Conservation (phyloP, 1,284 basidiomycete genomes). For the Malassezia caprae region DNA sequence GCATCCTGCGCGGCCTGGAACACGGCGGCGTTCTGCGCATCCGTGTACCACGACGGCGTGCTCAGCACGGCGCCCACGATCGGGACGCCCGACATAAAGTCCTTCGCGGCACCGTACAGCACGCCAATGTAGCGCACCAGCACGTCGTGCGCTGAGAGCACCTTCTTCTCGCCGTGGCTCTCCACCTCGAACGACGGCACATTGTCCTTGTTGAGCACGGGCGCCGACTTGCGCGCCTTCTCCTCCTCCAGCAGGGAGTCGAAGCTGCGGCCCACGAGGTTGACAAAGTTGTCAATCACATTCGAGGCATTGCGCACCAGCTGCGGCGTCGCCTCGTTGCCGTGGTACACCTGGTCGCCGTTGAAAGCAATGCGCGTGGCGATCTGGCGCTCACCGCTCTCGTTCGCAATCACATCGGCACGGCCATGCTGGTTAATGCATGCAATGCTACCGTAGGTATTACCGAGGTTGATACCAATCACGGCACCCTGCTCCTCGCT, state of each 20-base stretch:
- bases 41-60: conserved; percentile 66
- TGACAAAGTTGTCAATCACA: conserved; percentile 86
- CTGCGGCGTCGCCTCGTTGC: conserved; percentile 87
- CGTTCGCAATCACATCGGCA: conserved; percentile 66
- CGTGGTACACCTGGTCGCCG: conserved; percentile 63
- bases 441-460: conserved; percentile 87
- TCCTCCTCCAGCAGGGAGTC: conserved; percentile 60
- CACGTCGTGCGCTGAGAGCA: conserved; percentile 73
- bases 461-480: conserved; percentile 93
- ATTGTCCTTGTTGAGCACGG: conserved; percentile 61
- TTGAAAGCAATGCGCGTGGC: conserved; percentile 86
- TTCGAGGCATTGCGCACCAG: conserved; percentile 90
- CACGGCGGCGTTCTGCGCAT: conserved; percentile 62
- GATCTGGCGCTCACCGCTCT: conserved; percentile 96
- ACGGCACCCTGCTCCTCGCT: conserved; percentile 48
- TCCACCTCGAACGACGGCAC: conserved; percentile 61
- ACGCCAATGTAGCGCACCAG: conserved; percentile 75
- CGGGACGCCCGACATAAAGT: conserved; percentile 73
- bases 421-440: conserved; percentile 69
- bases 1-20: conserved; percentile 62
- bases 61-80: conserved; percentile 74
- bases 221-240: conserved; percentile 70
- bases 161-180: conserved; percentile 59
- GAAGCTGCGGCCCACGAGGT: conserved; percentile 82
- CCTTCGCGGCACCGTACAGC: conserved; percentile 75